phyloP scores from a whole-genome alignment of 495 filamentous ascomycete genomes.

The Stereocaulon alpinum region DNA sequence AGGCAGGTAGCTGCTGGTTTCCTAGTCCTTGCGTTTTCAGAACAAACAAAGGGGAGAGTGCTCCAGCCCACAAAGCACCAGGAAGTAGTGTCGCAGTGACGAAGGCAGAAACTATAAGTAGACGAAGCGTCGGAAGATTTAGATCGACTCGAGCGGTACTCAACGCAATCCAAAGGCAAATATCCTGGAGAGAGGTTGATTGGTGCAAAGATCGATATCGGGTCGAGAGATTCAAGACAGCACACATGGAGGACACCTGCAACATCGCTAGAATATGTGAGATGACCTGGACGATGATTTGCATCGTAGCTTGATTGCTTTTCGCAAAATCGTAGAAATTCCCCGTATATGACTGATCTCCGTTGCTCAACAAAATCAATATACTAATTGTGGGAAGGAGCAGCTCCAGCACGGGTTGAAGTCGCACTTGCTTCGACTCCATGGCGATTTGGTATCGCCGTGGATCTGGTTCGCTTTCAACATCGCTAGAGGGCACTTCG shows the following conservation, averaged over 20 bases:
- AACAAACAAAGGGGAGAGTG: neutral
- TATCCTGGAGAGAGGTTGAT: neutral
- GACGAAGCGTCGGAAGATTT: neutral
- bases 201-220: neutral
- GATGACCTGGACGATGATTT: neutral
- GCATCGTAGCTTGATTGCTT: neutral
- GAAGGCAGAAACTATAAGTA: neutral
- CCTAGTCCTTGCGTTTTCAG: neutral
- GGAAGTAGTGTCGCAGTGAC: neutral
- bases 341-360: neutral
- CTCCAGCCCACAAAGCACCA: slow-evolving; percentile 1
- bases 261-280: neutral
- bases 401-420: neutral
- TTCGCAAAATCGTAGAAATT: neutral
- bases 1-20: neutral
- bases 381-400: neutral
- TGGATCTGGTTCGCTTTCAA: neutral
- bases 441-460: neutral
- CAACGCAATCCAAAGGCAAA: neutral
- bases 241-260: neutral
- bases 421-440: neutral
- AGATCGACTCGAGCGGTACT: neutral
- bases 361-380: neutral
- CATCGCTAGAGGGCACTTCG: neutral
- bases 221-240: neutral